phyloP scores from a whole-genome alignment of 306 rosid genomes.

The Rosa multiflora region DNA sequence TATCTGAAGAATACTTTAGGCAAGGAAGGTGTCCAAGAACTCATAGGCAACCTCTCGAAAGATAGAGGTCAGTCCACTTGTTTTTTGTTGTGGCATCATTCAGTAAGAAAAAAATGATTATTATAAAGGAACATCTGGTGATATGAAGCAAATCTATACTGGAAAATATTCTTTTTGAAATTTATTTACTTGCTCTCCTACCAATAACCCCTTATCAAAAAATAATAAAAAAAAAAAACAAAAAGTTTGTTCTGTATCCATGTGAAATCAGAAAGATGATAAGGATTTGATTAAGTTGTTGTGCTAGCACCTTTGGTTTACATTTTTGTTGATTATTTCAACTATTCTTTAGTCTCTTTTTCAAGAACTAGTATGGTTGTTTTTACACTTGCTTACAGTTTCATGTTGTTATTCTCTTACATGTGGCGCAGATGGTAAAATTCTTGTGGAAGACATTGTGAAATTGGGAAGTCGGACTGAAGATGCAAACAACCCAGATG shows the following conservation, averaged over 20 bases:
- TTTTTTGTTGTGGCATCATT: not conserved
- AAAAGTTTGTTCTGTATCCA: not conserved
- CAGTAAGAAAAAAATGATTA: not conserved
- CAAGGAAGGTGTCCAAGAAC: conserved; percentile 95
- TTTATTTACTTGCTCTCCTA: not conserved
- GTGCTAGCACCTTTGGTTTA: not conserved
- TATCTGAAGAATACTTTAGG: conserved; percentile 86
- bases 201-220: too few species aligned
- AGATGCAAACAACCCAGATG: conserved; percentile 54
- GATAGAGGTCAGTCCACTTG: conserved; percentile 58
- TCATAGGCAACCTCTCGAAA: conserved; percentile 83
- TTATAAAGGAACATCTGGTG: not conserved
- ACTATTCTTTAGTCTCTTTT: not conserved
- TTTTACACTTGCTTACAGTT: not conserved
- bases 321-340: not conserved
- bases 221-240: too few species aligned
- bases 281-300: not conserved
- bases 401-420: not conserved
- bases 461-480: conserved; percentile 73
- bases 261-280: not conserved
- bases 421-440: conserved; percentile 75
- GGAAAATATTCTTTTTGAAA: not conserved
- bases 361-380: not conserved
- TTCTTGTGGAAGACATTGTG: conserved; percentile 93
- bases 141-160: not conserved